Percentiles rank a stretch among this genome's conserved stretches.
Conservation (phyloP, 768 basidiomycete genomes). For the Rhodotorula diobovata region DNA sequence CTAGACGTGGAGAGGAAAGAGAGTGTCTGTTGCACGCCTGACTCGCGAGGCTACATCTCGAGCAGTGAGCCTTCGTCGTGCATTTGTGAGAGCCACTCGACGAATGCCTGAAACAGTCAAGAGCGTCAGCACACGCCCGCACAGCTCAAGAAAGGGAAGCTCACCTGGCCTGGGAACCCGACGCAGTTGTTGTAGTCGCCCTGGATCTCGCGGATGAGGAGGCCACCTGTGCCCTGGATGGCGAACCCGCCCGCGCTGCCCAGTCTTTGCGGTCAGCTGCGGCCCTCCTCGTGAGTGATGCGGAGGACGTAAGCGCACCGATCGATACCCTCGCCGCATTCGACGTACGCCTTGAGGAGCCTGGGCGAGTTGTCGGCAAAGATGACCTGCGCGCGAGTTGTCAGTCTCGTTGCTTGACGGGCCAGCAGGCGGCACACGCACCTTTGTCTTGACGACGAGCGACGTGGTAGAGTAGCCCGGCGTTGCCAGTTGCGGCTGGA, state of each 20-base stretch:
- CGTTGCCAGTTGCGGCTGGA: constrained; percentile 29
- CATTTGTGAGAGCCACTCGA: constrained; percentile 64
- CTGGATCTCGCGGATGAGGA: constrained; percentile 77
- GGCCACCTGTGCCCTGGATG: constrained; percentile 78
- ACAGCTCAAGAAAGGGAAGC: rapidly evolving
- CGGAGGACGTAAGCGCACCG: constrained; percentile 4
- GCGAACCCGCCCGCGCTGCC: constrained; percentile 89
- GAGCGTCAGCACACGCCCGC: not conserved
- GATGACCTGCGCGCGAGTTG: constrained; percentile 1
- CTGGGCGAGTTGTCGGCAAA: constrained; percentile 33
- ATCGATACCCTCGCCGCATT: constrained; percentile 34
- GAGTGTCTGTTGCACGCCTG: not conserved
- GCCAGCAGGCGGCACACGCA: not conserved
- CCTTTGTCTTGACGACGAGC: constrained; percentile 12
- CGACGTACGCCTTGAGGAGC: constrained; percentile 38
- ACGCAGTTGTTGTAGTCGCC: constrained; percentile 74
- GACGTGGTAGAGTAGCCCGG: constrained; percentile 14
- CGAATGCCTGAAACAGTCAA: constrained; percentile 56
- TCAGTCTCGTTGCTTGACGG: not conserved
- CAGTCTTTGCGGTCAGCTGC: no score
- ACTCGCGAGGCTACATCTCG: constrained; percentile 27
- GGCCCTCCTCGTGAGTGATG: constrained; percentile 56
- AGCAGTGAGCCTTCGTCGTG: constrained; percentile 60
- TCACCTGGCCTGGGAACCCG: constrained; percentile 76
- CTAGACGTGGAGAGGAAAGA: no score